Conservation (phyloP, 768 basidiomycete species). For the Auricularia heimuer region DNA sequence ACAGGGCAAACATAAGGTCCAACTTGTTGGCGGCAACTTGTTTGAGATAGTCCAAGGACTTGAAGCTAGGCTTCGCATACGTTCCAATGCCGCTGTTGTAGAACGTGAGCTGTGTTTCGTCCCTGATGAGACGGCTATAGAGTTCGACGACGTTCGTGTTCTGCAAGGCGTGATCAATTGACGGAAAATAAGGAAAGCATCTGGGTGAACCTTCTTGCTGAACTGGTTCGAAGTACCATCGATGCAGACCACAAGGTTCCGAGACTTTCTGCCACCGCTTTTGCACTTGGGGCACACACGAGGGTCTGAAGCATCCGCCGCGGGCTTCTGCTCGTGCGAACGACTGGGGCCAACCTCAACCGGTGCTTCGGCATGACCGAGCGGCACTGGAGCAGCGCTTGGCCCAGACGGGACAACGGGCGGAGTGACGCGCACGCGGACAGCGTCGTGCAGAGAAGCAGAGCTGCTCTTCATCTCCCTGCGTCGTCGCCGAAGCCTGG, state of each 20-base stretch:
- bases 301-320: no score
- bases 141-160: slow-evolving; percentile 35
- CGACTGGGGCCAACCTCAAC: no score
- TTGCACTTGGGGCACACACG: no score
- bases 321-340: no score
- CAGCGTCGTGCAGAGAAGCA: no score
- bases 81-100: slow-evolving; percentile 35
- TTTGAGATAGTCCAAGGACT: slow-evolving; percentile 11
- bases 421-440: no score
- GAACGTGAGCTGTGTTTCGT: slow-evolving; percentile 27
- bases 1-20: slow-evolving; percentile 32
- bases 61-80: slow-evolving; percentile 18
- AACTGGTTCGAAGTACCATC: slow-evolving; percentile 25
- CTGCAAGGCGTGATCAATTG: slow-evolving; percentile 12
- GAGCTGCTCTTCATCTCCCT: no score
- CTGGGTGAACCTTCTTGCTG: slow-evolving; percentile 11
- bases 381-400: no score
- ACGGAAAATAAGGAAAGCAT: background rate
- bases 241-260: slow-evolving; percentile 7
- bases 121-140: slow-evolving; percentile 28
- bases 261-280: no score
- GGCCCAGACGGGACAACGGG: no score
- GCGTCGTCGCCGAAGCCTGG: no score
- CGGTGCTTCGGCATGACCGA: no score
- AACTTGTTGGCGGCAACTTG: slow-evolving; percentile 19